These are phyloP conservation scores for Sporothrix curviconia DNA, from an alignment of 2,329 filamentous ascomycete genomes.

Conservation along the genomic window DNA sequence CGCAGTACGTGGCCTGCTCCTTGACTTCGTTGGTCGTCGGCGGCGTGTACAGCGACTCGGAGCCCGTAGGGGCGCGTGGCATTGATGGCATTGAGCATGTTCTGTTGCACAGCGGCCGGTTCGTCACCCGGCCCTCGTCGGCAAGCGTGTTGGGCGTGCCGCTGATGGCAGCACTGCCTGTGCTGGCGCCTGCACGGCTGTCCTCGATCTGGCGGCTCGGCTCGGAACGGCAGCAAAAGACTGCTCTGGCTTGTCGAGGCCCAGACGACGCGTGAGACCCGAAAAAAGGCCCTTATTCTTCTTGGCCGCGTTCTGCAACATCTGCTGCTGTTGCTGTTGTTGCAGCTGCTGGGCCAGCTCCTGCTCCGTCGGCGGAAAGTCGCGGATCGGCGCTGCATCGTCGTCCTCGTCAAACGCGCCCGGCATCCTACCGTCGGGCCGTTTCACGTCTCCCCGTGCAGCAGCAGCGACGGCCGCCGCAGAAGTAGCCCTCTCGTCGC, in stretches of 20 bases:
- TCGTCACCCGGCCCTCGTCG: slow-evolving; percentile 51
- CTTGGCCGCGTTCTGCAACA: slow-evolving; percentile 26
- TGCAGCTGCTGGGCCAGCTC: slow-evolving; percentile 28
- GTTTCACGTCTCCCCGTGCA: slow-evolving; percentile 31
- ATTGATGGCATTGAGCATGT: slow-evolving; percentile 70
- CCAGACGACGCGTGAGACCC: slow-evolving; percentile 59
- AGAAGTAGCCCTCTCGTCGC: slow-evolving; percentile 19
- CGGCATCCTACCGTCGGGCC: slow-evolving; percentile 55
- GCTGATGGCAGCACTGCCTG: no score
- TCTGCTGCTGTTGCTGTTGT: slow-evolving; percentile 22
- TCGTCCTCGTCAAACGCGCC: slow-evolving; percentile 54
- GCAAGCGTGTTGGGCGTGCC: not conserved
- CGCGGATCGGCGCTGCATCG: slow-evolving; percentile 47
- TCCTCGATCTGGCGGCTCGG: not conserved
- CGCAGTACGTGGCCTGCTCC: slow-evolving; percentile 82
- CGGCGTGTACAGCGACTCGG: slow-evolving; percentile 63
- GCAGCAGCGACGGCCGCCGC: slow-evolving; percentile 26
- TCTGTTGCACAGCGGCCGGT: slow-evolving; percentile 57
- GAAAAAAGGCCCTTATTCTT: slow-evolving; percentile 54
- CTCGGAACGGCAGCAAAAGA: not conserved
- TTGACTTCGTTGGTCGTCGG: slow-evolving; percentile 67
- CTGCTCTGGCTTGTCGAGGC: slow-evolving; percentile 48
- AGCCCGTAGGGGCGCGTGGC: slow-evolving; percentile 72
- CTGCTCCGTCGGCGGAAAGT: slow-evolving; percentile 24
- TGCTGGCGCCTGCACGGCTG: not conserved